Evolutionary conservation across 371 early-diverging fungal species (phyloP), one percentile per base, ranked within the genome.

Genomic region (Mycotypha africana): DNA sequence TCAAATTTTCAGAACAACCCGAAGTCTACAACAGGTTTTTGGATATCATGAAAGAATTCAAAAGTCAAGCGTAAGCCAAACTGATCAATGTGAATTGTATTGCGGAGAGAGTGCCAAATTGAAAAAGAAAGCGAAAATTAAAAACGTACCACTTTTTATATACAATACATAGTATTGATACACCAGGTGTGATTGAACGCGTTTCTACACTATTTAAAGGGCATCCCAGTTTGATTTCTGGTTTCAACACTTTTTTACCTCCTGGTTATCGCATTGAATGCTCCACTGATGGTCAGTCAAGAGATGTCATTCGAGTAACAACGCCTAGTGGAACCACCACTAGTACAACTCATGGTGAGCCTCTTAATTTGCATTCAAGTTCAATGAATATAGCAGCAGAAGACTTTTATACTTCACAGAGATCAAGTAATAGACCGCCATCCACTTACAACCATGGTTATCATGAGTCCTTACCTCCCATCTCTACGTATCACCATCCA

Each of bases 11-110:
- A 28, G 85, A 92, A 49, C 80, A 90, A 25, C 91, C 96, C 7
- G 92, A 89, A 47, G 91, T 96, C 0, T 99, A 99, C 74, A 95
- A 93, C 57, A 78, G 82, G 45, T 99, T 99, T 65, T 56, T 99
- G 54, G 97, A 98, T 59, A 96, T 98, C 23, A 99, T 99, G 99
- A 95, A 94, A 72, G 99, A 99, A 58, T 99, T 98, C 64, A 99
- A 99, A 68, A 86, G 92, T 48, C 92, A 96, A 59, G 84, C 81
- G 89, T 88, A 74, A 74, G 71, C 44, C 31, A 63, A 8, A 17
- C 12, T 21, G 12, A 38, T 21, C 9, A 21, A 9, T 15, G 34
- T 28, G 30, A 8, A 8, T 6, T 28, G 30, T n/a, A n/a, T n/a
- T n/a, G n/a, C n/a, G n/a, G n/a, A n/a, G n/a, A n/a, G n/a, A n/a